These are phyloP conservation scores for Somion occarium DNA, from an alignment of 1,284 basidiomycete genomes.

Conservation along the genomic window DNA sequence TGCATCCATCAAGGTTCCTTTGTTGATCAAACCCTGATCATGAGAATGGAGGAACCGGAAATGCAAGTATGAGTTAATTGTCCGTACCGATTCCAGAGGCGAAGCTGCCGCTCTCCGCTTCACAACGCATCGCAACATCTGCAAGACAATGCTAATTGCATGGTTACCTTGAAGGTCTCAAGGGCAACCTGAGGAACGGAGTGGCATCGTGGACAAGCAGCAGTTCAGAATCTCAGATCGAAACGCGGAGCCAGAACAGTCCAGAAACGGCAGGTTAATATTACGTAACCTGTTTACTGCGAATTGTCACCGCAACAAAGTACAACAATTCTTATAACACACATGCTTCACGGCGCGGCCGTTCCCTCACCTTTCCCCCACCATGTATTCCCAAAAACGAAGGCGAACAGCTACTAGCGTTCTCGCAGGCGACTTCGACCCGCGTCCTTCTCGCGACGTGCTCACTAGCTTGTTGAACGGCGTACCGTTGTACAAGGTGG, in stretches of 20 bases:
- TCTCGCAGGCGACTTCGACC: conserved; percentile 68
- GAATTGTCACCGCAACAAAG: conserved; percentile 2
- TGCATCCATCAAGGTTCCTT: conserved; percentile 3
- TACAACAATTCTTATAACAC: conserved; percentile 6
- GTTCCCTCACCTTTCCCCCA: not conserved
- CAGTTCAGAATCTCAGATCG: not conserved
- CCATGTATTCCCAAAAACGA: conserved; percentile 17
- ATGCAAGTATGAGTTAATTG: no score
- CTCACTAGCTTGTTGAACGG: conserved; percentile 74
- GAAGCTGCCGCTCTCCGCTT: no score
- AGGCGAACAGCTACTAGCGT: conserved; percentile 70
- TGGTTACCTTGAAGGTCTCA: no score
- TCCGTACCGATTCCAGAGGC: no score
- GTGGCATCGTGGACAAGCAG: not conserved
- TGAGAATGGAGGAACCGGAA: conserved; percentile 1
- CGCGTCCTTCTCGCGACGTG: conserved; percentile 60
- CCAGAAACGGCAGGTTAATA: not conserved
- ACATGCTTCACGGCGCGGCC: conserved; percentile 4
- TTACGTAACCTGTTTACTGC: conserved; percentile 3
- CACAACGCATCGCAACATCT: no score
- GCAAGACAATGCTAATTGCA: no score
- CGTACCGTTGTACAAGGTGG: conserved; percentile 55
- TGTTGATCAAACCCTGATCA: conserved; percentile 9
- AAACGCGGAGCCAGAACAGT: conserved; percentile 8
- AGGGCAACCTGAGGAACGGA: no score